Percentiles rank a stretch among this genome's conserved stretches.
Conservation (phyloP, 176 grass and related monocot genomes). For the Lolium rigidum region DNA sequence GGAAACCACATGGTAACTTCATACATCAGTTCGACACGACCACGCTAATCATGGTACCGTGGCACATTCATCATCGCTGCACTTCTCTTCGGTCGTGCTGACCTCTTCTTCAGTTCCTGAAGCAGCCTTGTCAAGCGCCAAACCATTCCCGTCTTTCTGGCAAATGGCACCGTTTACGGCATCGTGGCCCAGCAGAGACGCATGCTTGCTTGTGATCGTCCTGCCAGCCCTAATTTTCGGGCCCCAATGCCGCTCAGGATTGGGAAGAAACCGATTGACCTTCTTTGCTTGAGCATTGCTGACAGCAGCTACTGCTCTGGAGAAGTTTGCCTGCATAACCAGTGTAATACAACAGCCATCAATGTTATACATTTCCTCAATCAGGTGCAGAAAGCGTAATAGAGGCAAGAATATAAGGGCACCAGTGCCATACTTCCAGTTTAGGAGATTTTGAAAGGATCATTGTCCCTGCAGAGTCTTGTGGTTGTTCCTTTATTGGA, state of each 20-base stretch:
- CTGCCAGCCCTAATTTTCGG: slow-evolving; percentile 91
- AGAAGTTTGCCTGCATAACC: slow-evolving; percentile 77
- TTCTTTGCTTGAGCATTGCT: slow-evolving; percentile 88
- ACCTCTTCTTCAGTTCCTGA: background rate
- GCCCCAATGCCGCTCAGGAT: slow-evolving; percentile 90
- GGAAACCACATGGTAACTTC: background rate
- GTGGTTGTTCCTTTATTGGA: slow-evolving; percentile 81
- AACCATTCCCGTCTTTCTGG: background rate
- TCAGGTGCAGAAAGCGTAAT: background rate
- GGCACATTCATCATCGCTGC: background rate
- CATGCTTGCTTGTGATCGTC: slow-evolving; percentile 88
- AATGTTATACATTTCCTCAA: background rate
- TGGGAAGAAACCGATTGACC: slow-evolving; percentile 80
- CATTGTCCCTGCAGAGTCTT: slow-evolving; percentile 57
- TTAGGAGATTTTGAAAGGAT: slow-evolving; percentile 83
- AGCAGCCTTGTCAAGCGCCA: background rate
- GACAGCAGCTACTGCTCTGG: slow-evolving; percentile 66
- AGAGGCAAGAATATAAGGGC: slow-evolving; percentile 4
- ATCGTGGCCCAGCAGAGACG: slow-evolving; percentile 62
- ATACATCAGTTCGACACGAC: background rate
- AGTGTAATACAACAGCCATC: slow-evolving; percentile 16
- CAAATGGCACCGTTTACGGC: background rate
- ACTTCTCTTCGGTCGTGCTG: background rate
- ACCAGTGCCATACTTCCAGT: slow-evolving; percentile 59
- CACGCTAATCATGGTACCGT: background rate